A percentile compares a stretch with the other conserved stretches of the same genome.
Evolutionary conservation across 495 filamentous ascomycete genomes (phyloP).

Genomic region (Darksidea phi): DNA sequence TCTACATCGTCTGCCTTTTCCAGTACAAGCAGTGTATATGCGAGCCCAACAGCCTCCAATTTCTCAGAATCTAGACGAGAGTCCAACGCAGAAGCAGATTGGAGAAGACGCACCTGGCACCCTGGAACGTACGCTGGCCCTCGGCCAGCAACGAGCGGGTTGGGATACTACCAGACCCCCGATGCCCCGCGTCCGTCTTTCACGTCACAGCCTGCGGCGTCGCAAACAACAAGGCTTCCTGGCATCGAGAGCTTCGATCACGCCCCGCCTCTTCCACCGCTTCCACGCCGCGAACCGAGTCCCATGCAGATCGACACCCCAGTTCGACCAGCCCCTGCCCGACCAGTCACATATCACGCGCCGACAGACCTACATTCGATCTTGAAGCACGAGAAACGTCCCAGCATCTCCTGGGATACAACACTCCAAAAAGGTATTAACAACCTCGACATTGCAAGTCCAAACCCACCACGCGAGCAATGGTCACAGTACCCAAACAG

Average conservation of each 20-base stretch:
- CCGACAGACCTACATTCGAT: constrained; percentile 4
- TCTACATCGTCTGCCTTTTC: constrained; percentile 59
- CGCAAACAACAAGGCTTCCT: constrained; percentile 64
- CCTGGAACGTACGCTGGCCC: constrained; percentile 64
- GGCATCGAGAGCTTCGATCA: constrained; percentile 91
- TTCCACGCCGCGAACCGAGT: constrained; percentile 49
- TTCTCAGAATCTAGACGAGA: constrained; percentile 67
- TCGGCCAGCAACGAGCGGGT: constrained; percentile 60
- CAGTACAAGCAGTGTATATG: constrained; percentile 56
- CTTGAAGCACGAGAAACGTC: constrained; percentile 36
- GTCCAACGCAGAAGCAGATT: constrained; percentile 68
- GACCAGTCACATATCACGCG: constrained; percentile 35
- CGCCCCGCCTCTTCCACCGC: constrained; percentile 61
- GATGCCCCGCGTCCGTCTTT: constrained; percentile 56
- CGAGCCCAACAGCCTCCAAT: constrained; percentile 69
- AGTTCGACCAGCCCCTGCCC: neutral
- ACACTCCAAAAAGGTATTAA: constrained; percentile 71
- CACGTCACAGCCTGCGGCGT: constrained; percentile 52
- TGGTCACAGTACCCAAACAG: constrained; percentile 55
- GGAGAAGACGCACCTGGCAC: constrained; percentile 86
- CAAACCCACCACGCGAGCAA: constrained; percentile 56
- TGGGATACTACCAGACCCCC: constrained; percentile 60
- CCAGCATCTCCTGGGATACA: constrained; percentile 61
- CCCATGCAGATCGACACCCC: constrained; percentile 46
- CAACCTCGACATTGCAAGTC: constrained; percentile 66